A percentile compares a stretch with the other conserved stretches of the same genome.
These are phyloP conservation scores for Calamus simplicifolius DNA, from an alignment of 176 grass and related monocot genomes.

Conservation along the genomic window DNA sequence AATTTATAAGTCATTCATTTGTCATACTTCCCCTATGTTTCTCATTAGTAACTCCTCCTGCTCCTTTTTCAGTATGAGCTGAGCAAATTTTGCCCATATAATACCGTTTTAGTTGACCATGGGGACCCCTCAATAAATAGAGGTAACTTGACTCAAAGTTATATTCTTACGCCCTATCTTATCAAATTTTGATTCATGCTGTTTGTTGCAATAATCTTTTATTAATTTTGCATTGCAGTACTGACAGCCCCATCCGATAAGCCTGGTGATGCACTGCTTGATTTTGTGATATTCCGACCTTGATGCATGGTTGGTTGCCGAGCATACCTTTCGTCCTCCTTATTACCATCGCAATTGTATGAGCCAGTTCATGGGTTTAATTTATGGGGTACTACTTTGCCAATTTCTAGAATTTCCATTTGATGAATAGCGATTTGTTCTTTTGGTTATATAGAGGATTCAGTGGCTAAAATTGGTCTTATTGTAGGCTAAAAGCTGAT, in stretches of 20 bases:
- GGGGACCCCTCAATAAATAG: slow-evolving; percentile 80
- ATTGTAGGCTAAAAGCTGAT: slow-evolving; percentile 76
- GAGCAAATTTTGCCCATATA: slow-evolving; percentile 86
- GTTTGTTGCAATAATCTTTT: no score
- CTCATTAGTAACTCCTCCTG: no score
- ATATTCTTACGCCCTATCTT: not conserved
- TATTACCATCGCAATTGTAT: slow-evolving; percentile 95
- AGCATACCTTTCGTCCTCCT: slow-evolving; percentile 83
- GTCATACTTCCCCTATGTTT: no score
- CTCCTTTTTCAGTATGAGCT: slow-evolving; percentile 68
- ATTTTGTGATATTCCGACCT: slow-evolving; percentile 88
- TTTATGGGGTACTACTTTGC: slow-evolving; percentile 37
- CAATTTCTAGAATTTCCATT: not conserved
- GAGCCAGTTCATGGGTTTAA: slow-evolving; percentile 89
- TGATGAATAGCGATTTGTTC: not conserved
- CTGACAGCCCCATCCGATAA: slow-evolving; percentile 79
- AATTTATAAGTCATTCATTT: no score
- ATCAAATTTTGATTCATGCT: no score
- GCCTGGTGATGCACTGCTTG: slow-evolving; percentile 72
- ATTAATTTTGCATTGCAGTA: slow-evolving; percentile 31
- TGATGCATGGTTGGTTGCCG: slow-evolving; percentile 84
- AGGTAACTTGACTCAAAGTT: slow-evolving; percentile 27
- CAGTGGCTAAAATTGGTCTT: not conserved
- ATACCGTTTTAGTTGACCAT: slow-evolving; percentile 88
- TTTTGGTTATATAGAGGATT: no score